Conservation (phyloP, 2,329 filamentous ascomycete species). For the Aspergillus ustus region DNA sequence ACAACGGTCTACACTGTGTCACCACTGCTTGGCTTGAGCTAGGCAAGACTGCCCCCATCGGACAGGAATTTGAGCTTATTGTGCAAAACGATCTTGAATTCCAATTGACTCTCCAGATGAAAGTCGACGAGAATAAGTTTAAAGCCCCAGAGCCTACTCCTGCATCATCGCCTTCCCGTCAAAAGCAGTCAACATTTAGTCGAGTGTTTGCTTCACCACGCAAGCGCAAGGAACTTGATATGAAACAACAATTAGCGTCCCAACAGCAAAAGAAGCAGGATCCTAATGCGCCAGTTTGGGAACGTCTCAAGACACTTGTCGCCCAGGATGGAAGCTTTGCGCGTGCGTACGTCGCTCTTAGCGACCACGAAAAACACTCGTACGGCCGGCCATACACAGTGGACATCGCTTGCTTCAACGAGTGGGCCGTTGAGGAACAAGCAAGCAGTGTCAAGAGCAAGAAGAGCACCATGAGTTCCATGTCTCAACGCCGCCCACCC, state of each 20-base stretch:
- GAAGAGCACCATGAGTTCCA: slow-evolving; percentile 66
- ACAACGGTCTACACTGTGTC: slow-evolving; percentile 96
- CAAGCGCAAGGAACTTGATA: slow-evolving; percentile 93
- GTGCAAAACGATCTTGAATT: slow-evolving; percentile 98
- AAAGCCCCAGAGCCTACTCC: slow-evolving; percentile 47
- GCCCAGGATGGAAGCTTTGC: slow-evolving; percentile 93
- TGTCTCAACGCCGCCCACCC: slow-evolving; percentile 73
- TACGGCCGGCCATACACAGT: slow-evolving; percentile 87
- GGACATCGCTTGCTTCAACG: slow-evolving; percentile 95
- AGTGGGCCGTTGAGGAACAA: slow-evolving; percentile 90
- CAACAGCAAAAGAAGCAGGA: slow-evolving; percentile 71
- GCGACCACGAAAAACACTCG: slow-evolving; percentile 86
- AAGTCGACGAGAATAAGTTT: slow-evolving; percentile 79
- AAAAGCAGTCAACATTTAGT: slow-evolving; percentile 87
- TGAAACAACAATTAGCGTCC: slow-evolving; percentile 80
- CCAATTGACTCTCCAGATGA: slow-evolving; percentile 94
- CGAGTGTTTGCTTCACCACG: slow-evolving; percentile 92
- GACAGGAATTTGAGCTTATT: slow-evolving; percentile 96
- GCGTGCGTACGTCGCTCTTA: slow-evolving; percentile 89
- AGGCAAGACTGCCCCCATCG: slow-evolving; percentile 88
- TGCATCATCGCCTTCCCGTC: slow-evolving; percentile 64
- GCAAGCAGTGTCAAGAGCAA: slow-evolving; percentile 94
- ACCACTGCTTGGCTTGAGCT: slow-evolving; percentile 95
- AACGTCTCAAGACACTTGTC: slow-evolving; percentile 82
- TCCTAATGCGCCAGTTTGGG: slow-evolving; percentile 68